These are phyloP conservation scores for Vitis hybrid DNA, from an alignment of 177 flowering plant species.

Conservation along the genomic window DNA sequence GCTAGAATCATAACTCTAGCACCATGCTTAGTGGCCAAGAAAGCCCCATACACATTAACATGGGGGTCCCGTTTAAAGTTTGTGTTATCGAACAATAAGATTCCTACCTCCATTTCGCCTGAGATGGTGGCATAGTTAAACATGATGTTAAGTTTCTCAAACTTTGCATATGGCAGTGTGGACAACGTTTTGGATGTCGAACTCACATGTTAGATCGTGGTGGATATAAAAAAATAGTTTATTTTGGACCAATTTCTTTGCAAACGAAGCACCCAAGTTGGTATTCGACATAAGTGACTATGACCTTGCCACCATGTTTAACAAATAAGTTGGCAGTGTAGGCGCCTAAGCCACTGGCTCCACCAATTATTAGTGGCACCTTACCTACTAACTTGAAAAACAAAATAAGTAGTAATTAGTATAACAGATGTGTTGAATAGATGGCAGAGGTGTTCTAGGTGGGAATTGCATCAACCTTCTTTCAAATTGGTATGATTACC, in stretches of 20 bases:
- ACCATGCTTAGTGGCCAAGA: constrained; percentile 23
- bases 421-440: too few species aligned
- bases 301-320: constrained; percentile 15
- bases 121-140: constrained; percentile 16
- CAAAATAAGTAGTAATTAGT: background rate
- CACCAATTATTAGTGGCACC: constrained; percentile 29
- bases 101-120: background rate
- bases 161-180: constrained; percentile 7
- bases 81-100: constrained; percentile 2
- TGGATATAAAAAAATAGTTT: too few species aligned
- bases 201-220: background rate
- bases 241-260: background rate
- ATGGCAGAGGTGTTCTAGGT: too few species aligned
- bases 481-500: too few species aligned
- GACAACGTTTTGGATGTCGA: constrained; percentile 7
- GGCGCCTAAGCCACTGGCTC: constrained; percentile 30
- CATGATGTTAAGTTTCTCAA: constrained; percentile 21
- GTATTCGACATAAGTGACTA: background rate
- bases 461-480: too few species aligned
- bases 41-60: constrained; percentile 23
- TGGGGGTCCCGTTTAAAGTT: constrained; percentile 9
- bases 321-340: constrained; percentile 25
- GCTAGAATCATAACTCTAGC: constrained; percentile 27
- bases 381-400: constrained; percentile 27
- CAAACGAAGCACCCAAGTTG: background rate